Percentiles rank a stretch among this genome's conserved stretches.
Conservation (phyloP, 2,329 filamentous ascomycete species). For the Monosporascus sp. region DNA sequence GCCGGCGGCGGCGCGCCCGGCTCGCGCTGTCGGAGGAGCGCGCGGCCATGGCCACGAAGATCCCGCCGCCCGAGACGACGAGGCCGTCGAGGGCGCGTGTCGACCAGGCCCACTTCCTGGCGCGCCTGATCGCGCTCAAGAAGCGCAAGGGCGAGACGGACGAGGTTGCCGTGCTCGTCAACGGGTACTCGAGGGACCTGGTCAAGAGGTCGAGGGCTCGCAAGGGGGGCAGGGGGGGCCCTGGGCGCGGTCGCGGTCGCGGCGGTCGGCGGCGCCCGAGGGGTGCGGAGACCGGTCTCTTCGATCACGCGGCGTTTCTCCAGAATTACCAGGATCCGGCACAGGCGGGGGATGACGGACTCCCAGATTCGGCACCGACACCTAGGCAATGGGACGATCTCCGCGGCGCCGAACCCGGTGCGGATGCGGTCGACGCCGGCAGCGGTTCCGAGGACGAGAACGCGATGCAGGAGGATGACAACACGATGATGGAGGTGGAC, state of each 20-base stretch:
- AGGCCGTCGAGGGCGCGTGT: conserved; percentile 40
- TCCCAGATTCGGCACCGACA: conserved; percentile 17
- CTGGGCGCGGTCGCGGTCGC: background rate
- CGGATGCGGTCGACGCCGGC: background rate
- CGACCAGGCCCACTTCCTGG: conserved; percentile 47
- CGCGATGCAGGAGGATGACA: conserved; percentile 2
- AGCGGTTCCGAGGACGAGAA: conserved; percentile 1
- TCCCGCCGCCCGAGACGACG: conserved; percentile 42
- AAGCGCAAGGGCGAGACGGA: conserved; percentile 59
- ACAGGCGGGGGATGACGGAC: background rate
- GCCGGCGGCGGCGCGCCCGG: conserved; percentile 3
- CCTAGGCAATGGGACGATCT: conserved; percentile 21
- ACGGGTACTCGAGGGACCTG: conserved; percentile 1
- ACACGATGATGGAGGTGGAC: background rate
- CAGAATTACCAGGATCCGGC: background rate
- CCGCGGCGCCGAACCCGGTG: background rate
- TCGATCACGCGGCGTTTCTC: background rate
- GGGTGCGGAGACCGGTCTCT: background rate
- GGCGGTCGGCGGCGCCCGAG: background rate
- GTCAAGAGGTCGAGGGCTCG: background rate
- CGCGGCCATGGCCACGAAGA: conserved; percentile 32
- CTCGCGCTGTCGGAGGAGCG: conserved; percentile 8
- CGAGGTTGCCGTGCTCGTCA: conserved; percentile 49
- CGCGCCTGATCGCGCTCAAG: conserved; percentile 62
- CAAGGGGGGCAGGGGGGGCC: background rate